These are phyloP conservation scores for Tolypocladium pustulatum DNA, from an alignment of 2,329 filamentous ascomycete species.

Conservation along the genomic window DNA sequence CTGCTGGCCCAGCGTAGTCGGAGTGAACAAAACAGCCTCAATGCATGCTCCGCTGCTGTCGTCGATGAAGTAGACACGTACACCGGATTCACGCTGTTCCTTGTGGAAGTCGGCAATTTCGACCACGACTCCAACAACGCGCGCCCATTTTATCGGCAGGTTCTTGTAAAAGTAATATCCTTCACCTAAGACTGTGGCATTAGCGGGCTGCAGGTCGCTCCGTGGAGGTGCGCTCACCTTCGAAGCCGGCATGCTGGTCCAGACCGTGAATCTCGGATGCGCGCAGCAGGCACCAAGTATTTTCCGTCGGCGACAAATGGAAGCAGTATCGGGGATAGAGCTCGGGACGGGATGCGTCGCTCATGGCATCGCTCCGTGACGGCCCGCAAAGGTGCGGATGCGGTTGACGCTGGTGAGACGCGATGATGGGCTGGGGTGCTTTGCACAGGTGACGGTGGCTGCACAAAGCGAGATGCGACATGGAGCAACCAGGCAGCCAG, in stretches of 20 bases:
- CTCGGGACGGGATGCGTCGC: conserved; percentile 19
- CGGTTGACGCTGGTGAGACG: not conserved
- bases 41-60: conserved; percentile 53
- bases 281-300: conserved; percentile 47
- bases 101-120: conserved; percentile 39
- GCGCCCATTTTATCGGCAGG: conserved; percentile 67
- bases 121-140: conserved; percentile 60
- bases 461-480: not conserved
- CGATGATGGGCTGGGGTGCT: not conserved
- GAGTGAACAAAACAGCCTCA: conserved; percentile 23
- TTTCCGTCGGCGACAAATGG: conserved; percentile 49
- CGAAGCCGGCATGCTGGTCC: conserved; percentile 35
- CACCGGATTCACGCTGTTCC: conserved; percentile 12
- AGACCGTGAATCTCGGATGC: conserved; percentile 39
- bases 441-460: not conserved
- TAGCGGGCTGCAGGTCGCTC: not conserved
- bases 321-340: conserved; percentile 56
- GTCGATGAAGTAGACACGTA: conserved; percentile 48
- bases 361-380: conserved; percentile 34
- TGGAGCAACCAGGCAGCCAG: not conserved
- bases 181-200: conserved; percentile 24
- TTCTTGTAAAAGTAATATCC: conserved; percentile 58
- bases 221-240: conserved; percentile 29
- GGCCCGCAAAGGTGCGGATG: not conserved
- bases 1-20: conserved; percentile 11